Base-by-base conservation (phyloP, 148 eudicot species). In the Polygonum aviculare region DNA sequence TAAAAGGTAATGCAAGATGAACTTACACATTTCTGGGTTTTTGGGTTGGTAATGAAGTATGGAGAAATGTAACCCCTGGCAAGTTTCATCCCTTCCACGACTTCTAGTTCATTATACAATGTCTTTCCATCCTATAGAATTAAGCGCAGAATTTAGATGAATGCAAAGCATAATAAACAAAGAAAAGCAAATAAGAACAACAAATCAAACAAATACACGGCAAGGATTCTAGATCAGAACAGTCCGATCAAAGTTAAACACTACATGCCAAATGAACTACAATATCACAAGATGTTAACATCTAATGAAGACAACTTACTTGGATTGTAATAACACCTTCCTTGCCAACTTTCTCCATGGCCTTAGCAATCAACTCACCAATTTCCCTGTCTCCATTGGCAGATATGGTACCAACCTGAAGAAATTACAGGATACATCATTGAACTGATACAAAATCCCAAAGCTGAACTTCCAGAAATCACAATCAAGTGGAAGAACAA, bases 311-410 rank as follows among this genome's bases (percentile, higher is more conserved):
- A 12, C 11, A 59, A 78, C 88, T 75, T 84, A 90, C 94, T 52
- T 85, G 81, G 79, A 90, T 88, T 2, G 91, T 90, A 80, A 90
- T 90, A 35, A 90, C 94, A 74, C 93, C 94, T 72, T 90, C 94
- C 78, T 88, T 90, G 77, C 94, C 94, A 78, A 90, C 94, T 77
- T 81, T 88, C 74, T 90, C 94, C 94, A 90, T 90, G 39, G 94
- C 94, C 80, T 88, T 90, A 9, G 91, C 94, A 79, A 90, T 90
- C 75, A 90, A 79, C 84, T 88, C 91, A 76, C 94, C 94, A 51
- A 90, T 88, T 77, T 88, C 94, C 54, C 91, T 81, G 21, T 90
- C 91, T 16, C 94, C 94, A 84, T 90, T 90, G 7, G 91, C 91
- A 51, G 94, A 88, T 67, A 88, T 83, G 12, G 91, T 92, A 41